Conservation (phyloP, 2,329 filamentous ascomycete species). For the Parastagonospora nodorum region DNA sequence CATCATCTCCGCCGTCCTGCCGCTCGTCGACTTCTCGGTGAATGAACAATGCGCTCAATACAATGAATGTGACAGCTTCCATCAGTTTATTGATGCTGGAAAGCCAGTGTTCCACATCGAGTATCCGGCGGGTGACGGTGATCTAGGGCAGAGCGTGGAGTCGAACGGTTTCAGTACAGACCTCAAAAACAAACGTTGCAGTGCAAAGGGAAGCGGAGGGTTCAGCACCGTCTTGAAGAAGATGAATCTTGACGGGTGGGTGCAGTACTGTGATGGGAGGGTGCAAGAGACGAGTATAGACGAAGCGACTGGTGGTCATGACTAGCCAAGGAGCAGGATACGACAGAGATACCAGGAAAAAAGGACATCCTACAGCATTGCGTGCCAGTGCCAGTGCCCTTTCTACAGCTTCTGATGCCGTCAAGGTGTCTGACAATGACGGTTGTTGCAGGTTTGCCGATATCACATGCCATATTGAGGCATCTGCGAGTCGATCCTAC, state of each 20-base stretch:
- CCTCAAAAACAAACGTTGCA: conserved; percentile 49
- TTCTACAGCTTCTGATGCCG: too few species aligned
- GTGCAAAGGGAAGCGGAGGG: conserved; percentile 50
- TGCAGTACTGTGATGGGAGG: conserved; percentile 58
- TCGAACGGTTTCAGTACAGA: conserved; percentile 41
- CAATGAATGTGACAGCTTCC: conserved; percentile 63
- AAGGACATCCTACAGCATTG: background rate
- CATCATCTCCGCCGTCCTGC: conserved; percentile 60
- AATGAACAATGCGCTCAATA: conserved; percentile 72
- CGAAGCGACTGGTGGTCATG: conserved; percentile 6
- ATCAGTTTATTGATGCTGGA: conserved; percentile 61
- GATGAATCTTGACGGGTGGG: conserved; percentile 67
- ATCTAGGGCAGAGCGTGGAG: conserved; percentile 1
- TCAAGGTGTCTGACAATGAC: background rate
- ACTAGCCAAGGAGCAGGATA: background rate
- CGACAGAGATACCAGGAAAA: background rate
- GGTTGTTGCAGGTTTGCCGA: background rate
- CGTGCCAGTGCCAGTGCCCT: background rate
- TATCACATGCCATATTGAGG: background rate
- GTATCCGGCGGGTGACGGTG: conserved; percentile 58
- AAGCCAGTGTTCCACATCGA: conserved; percentile 78
- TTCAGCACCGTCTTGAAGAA: conserved; percentile 72
- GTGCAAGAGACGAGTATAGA: conserved; percentile 30
- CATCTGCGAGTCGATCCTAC: conserved; percentile 1
- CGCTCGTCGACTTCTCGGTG: conserved; percentile 67